These are phyloP conservation scores for Ustilago curta DNA, from an alignment of 1,284 basidiomycete species.

Conservation along the genomic window DNA sequence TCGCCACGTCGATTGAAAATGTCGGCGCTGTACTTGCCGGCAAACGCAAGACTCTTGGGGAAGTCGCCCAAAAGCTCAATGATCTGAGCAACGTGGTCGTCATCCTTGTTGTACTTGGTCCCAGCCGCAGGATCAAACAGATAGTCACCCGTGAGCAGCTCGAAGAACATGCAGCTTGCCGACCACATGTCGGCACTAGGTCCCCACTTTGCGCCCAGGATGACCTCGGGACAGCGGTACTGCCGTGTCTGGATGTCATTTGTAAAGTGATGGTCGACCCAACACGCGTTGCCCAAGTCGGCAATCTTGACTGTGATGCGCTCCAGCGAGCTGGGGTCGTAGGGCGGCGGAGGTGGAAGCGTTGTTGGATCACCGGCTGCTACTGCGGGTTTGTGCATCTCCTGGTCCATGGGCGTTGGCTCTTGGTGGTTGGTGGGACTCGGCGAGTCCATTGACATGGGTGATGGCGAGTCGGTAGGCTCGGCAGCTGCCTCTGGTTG, in stretches of 20 bases:
- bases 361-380: constrained; percentile 73
- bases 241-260: constrained; percentile 97
- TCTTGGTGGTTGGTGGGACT: constrained; percentile 25
- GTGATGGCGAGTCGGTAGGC: constrained; percentile 49
- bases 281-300: constrained; percentile 93
- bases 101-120: constrained; percentile 87
- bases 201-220: constrained; percentile 95
- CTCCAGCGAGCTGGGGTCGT: constrained; percentile 76
- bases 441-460: constrained; percentile 55
- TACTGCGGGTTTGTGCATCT: constrained; percentile 69
- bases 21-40: constrained; percentile 92
- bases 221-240: constrained; percentile 96
- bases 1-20: constrained; percentile 97
- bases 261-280: constrained; percentile 91
- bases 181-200: constrained; percentile 96
- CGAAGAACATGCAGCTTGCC: constrained; percentile 88
- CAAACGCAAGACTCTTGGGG: constrained; percentile 84
- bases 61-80: constrained; percentile 93
- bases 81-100: constrained; percentile 98
- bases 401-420: constrained; percentile 42
- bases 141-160: constrained; percentile 86
- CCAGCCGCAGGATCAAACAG: constrained; percentile 89
- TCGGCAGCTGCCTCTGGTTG: constrained; percentile 51
- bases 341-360: constrained; percentile 73
- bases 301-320: constrained; percentile 99